Evolutionary conservation across 352 stramenopile genomes (phyloP), one percentile per base, ranked within the genome.

Genomic region (Blastocystis sp.): DNA sequence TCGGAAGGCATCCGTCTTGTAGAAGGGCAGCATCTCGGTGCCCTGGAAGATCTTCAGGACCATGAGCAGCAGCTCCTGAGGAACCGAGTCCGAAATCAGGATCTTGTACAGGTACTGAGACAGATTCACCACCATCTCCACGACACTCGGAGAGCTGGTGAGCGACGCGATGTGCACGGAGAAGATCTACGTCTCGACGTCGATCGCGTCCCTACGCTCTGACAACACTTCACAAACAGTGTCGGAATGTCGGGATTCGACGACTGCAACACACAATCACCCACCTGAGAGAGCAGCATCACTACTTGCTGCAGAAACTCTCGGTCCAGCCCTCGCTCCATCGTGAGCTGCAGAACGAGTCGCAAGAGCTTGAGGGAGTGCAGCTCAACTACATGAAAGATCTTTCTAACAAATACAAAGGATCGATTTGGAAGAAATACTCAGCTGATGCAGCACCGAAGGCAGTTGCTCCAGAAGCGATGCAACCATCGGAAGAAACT

Each of bases 191-290:
- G 37, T 20, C 39, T 68, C 20, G 62, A 63, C 15, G 0, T 23
- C 50, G 6, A 0, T 66, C 20, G 13, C 20, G 18, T 47, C 56
- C 54, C 4, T 18, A 84, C 73, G 3, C 53, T 84, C 11, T 23
- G 29, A n/a, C 73, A 84, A 43, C 73, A 84, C n/a, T 68, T 8
- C 50, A 84, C 73, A n/a, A 84, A 84, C n/a, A 84, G 29, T 13
- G n/a, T n/a, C 18, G 50, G 29, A 9, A 84, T 53, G 20, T 84
- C 73, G 23, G 73, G 34, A 11, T 26, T 66, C 20, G 39, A 11
- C 4, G 45, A 41, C 13, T 39, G 39, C 15, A 84, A 11, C 2
- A 53, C 53, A 39, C 23, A 20, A 39, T 84, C 73, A 6, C 73
- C 73, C 54, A 84, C 56, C 50, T 84, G 73, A 18, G 73, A 41